Evolutionary conservation across 768 basidiomycete species (phyloP), one percentile per base, ranked within the genome.

Genomic region (Austroboletus eburneus): DNA sequence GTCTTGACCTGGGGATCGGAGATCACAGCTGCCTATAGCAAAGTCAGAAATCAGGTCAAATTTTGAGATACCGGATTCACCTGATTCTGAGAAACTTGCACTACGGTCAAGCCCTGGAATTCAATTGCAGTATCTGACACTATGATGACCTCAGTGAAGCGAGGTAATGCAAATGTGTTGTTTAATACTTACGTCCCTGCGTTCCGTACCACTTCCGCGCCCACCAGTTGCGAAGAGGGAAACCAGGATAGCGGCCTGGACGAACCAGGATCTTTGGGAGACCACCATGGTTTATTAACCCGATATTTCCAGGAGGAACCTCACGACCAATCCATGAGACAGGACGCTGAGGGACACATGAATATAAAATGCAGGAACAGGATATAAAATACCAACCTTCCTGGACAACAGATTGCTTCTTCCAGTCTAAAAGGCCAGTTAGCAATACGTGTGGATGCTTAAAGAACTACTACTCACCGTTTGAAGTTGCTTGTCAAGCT

Each of bases 41-140:
- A 22, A 16, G 24, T 20, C 4, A 53, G 25, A 34, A 9, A 27
- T 27, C n/a, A n/a, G n/a, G n/a, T 35, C 27, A 21, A 41, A 12
- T 32, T 37, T 36, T 8, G 7, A 12, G 34, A 48, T 43, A 23
- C 0, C 10, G 13, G 20, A 42, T 50, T 44, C 39, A 67, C 85
- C 58, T 83, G 81, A 58, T 91, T 91, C 70, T 91, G 89, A 1
- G 86, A 86, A 18, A 91, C 90, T 58, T 91, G 89, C 1, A 91
- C 87, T n/a, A 87, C 74, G 0, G 85, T 88, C 49, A 91, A 68
- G 41, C 89, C 89, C 40, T 81, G 75, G 62, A 90, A 90, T 52
- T 84, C 80, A 39, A 91, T 83, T 20, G 87, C 85, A 2, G 88
- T 84, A 55, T 91, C 88, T 10, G 87, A 88, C 37, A 90, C 86